A percentile compares a stretch with the other conserved stretches of the same genome.
Conservation (phyloP, 352 stramenopile species). For the Pythium aristosporum region DNA sequence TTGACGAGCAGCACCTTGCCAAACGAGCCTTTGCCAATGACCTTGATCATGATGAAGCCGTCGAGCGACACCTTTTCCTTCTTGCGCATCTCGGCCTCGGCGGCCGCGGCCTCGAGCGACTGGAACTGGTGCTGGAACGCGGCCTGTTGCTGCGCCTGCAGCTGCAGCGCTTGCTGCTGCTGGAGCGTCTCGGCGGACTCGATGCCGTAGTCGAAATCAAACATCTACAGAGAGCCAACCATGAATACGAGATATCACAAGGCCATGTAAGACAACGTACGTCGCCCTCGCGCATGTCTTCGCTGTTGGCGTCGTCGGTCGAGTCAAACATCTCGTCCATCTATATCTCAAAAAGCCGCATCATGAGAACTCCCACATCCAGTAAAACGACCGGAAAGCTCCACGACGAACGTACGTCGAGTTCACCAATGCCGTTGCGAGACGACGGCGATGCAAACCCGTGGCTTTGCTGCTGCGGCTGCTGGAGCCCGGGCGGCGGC, state of each 20-base stretch:
- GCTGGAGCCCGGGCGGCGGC: slow-evolving; percentile 48
- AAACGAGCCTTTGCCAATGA: slow-evolving; percentile 96
- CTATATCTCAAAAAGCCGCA: slow-evolving; percentile 11
- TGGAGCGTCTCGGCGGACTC: slow-evolving; percentile 44
- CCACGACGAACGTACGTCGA: slow-evolving; percentile 47
- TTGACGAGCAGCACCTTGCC: slow-evolving; percentile 96
- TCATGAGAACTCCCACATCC: not conserved
- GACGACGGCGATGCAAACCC: slow-evolving; percentile 13
- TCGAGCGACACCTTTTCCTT: slow-evolving; percentile 87
- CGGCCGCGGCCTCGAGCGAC: slow-evolving; percentile 23
- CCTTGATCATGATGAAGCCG: slow-evolving; percentile 96
- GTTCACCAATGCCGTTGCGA: slow-evolving; percentile 70
- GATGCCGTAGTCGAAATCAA: slow-evolving; percentile 72
- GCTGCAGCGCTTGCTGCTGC: slow-evolving; percentile 37
- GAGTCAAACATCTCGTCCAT: slow-evolving; percentile 84
- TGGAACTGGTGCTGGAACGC: slow-evolving; percentile 50
- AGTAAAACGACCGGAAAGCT: not conserved
- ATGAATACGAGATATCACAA: not conserved
- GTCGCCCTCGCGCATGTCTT: slow-evolving; percentile 58
- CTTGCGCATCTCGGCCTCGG: slow-evolving; percentile 36
- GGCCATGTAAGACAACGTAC: slow-evolving; percentile 19
- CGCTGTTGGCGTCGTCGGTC: slow-evolving; percentile 58
- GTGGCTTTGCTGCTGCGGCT: slow-evolving; percentile 16
- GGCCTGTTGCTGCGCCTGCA: slow-evolving; percentile 48
- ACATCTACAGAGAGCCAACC: slow-evolving; percentile 41